Evolutionary conservation across 805 yeast species (phyloP).

Genomic region (Metschnikowia picachoensis): DNA sequence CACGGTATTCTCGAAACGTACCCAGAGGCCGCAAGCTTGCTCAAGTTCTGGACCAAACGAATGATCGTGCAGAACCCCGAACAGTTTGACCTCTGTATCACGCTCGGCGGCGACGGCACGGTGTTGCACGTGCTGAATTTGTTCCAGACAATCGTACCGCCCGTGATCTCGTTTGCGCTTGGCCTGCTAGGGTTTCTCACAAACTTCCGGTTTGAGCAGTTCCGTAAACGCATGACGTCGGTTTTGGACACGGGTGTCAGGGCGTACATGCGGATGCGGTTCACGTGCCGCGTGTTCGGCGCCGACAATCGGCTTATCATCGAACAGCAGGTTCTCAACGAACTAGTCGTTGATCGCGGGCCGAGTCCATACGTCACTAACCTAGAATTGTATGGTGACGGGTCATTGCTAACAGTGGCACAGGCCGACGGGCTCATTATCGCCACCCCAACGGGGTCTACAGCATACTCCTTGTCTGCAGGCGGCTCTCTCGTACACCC

Average conservation of each 20-base stretch:
- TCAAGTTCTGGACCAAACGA: slow-evolving; percentile 68
- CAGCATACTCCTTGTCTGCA: slow-evolving; percentile 92
- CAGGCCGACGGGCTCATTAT: slow-evolving; percentile 93
- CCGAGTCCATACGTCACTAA: slow-evolving; percentile 90
- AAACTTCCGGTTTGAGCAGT: slow-evolving; percentile 75
- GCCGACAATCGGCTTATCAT: slow-evolving; percentile 51
- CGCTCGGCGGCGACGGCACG: slow-evolving; percentile 47
- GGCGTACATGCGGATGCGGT: slow-evolving; percentile 79
- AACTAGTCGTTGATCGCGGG: slow-evolving; percentile 87
- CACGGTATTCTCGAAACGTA: slow-evolving; percentile 46
- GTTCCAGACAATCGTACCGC: slow-evolving; percentile 45
- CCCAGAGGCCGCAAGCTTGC: slow-evolving; percentile 41
- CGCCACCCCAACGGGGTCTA: slow-evolving; percentile 95
- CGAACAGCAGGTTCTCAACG: slow-evolving; percentile 81
- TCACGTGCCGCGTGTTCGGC: slow-evolving; percentile 68
- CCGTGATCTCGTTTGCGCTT: slow-evolving; percentile 42
- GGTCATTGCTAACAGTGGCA: slow-evolving; percentile 76
- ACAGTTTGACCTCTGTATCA: slow-evolving; percentile 40
- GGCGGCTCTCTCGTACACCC: slow-evolving; percentile 96
- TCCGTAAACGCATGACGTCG: slow-evolving; percentile 51
- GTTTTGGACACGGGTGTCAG: slow-evolving; percentile 68
- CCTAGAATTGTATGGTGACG: slow-evolving; percentile 87
- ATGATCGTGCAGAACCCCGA: slow-evolving; percentile 46
- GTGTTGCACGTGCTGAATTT: slow-evolving; percentile 41
- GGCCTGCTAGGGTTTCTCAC: slow-evolving; percentile 53